These are phyloP conservation scores for Pseudogymnoascus sp. DNA, from an alignment of 2,329 filamentous ascomycete species.

Conservation along the genomic window DNA sequence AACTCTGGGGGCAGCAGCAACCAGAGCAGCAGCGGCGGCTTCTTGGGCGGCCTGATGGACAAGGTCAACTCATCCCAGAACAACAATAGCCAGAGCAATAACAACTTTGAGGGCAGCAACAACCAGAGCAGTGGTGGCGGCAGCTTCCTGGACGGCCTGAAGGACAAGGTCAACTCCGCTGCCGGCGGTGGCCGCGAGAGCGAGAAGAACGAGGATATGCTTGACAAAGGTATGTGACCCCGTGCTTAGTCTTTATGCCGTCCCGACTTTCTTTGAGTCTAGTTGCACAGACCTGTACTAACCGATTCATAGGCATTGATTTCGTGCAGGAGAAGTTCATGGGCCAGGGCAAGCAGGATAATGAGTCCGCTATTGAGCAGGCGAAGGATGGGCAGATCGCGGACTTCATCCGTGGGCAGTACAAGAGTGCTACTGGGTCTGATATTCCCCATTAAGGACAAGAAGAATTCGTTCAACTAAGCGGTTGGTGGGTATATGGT, in stretches of 20 bases:
- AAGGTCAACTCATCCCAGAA: slow-evolving; percentile 7
- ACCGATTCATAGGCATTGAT: slow-evolving; percentile 53
- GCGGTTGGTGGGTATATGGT: not conserved
- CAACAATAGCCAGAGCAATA: slow-evolving; percentile 32
- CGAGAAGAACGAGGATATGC: slow-evolving; percentile 74
- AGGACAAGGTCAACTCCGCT: slow-evolving; percentile 61
- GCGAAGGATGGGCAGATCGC: slow-evolving; percentile 74
- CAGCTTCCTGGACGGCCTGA: slow-evolving; percentile 48
- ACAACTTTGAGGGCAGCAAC: slow-evolving; percentile 32
- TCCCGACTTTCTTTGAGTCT: not conserved
- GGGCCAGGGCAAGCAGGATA: slow-evolving; percentile 60
- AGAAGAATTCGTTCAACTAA: slow-evolving; percentile 36
- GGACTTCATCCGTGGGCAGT: slow-evolving; percentile 61
- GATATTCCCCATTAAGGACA: slow-evolving; percentile 65
- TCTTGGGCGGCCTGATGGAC: no score
- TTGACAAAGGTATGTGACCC: slow-evolving; percentile 61
- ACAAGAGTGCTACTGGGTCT: slow-evolving; percentile 59
- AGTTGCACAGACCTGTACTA: not conserved
- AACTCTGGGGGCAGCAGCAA: slow-evolving; percentile 28
- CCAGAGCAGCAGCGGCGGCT: slow-evolving; percentile 21
- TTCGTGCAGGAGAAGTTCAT: slow-evolving; percentile 68
- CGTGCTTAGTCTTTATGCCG: slow-evolving; percentile 6
- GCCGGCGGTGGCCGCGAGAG: slow-evolving; percentile 65
- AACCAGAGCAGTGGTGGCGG: slow-evolving; percentile 30
- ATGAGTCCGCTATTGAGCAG: slow-evolving; percentile 67